A percentile compares a stretch with the other conserved stretches of the same genome.
phyloP scores from a whole-genome alignment of 164 flowering plant genomes.

The Tetrastigma voinierianum region DNA sequence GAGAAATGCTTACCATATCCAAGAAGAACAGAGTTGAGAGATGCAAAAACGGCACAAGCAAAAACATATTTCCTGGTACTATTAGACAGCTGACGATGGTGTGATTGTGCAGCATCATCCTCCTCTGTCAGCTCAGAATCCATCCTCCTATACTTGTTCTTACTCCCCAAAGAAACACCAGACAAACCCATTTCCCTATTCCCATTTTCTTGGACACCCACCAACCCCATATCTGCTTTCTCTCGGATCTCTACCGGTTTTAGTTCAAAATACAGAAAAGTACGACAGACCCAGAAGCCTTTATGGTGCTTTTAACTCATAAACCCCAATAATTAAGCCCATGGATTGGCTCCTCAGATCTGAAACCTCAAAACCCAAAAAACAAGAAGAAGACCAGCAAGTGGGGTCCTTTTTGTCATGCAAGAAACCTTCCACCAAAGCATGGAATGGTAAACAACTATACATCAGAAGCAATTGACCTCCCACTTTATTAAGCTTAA shows the following conservation, averaged over 20 bases:
- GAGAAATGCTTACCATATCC: conserved; percentile 57
- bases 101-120: conserved; percentile 22
- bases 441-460: not conserved
- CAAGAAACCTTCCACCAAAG: conserved; percentile 1
- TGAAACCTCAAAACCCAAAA: not conserved
- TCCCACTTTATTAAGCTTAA: conserved; percentile 1
- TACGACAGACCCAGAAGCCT: conserved; percentile 7
- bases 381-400: not conserved
- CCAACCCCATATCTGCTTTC: conserved; percentile 23
- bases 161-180: conserved; percentile 37
- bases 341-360: conserved; percentile 10
- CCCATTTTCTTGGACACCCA: conserved; percentile 46
- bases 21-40: conserved; percentile 73
- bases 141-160: conserved; percentile 67
- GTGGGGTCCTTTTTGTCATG: conserved; percentile 4
- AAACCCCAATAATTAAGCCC: not conserved
- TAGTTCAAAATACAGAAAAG: not conserved
- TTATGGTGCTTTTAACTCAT: not conserved
- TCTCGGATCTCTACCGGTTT: not conserved
- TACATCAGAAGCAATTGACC: conserved; percentile 3
- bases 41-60: conserved; percentile 75
- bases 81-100: conserved; percentile 20
- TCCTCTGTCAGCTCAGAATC: conserved; percentile 39
- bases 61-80: conserved; percentile 54
- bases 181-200: conserved; percentile 38